Evolutionary conservation across 495 filamentous ascomycete genomes (phyloP), one percentile per base, ranked within the genome.

Genomic region (Tuber melanosporum): DNA sequence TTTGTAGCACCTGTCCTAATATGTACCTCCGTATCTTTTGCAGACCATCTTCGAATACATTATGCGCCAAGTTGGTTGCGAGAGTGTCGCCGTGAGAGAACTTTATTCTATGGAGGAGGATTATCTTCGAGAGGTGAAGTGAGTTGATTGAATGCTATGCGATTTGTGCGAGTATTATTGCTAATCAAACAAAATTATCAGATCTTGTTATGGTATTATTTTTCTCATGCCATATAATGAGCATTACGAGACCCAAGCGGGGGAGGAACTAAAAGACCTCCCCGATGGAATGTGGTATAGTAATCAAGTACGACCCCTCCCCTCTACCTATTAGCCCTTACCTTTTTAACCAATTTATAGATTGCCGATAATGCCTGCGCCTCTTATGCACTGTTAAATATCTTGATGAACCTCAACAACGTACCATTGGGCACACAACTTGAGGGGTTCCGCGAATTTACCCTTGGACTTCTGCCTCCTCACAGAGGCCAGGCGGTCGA

Each of bases 241-340:
- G 4, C 42, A 49, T 88, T 75, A 78, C 46, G 78, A 74, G 22
- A 66, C 57, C 26, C 77, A 83, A 22, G 75, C 78, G 20, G 74
- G 80, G 8, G 81, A 83, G 19, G 81, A 81, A 41, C 71, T 78
- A 2, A 79, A 85, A 62, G 73, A 78, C 62, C 92, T 91, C 76
- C 91, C 92, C 0, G 86, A 90, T 26, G 86, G 90, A 9, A 84
- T 97, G 44, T 99, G 95, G 95, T 98, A 98, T 85, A 94, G 94
- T 20, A 98, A 97, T 80, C 95, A 98, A 86, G 92, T 93, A 79
- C 76, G 41, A 10, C 17, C 70, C 14, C 52, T 66, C 20, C 17
- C n/a, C 22, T 42, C 12, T n/a, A 9, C 20, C 14, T 45, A 71
- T 10, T 19, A 36, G 3, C n/a, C 22, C 14, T 42, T 20, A 9